These are phyloP conservation scores for Mollisiaceae sp. DNA, from an alignment of 2,329 filamentous ascomycete species.

Conservation along the genomic window DNA sequence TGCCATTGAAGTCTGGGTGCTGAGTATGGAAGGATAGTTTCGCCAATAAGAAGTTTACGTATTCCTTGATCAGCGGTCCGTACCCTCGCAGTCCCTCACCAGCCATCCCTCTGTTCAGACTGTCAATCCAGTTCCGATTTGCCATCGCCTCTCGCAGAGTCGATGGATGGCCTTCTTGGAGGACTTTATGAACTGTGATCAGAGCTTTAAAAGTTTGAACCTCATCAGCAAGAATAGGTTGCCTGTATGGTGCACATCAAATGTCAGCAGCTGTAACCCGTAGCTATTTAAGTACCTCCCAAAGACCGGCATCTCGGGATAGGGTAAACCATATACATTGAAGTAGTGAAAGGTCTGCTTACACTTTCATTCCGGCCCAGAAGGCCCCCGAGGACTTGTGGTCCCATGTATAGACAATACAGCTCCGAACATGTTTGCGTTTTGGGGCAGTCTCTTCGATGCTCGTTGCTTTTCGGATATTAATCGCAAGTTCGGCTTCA, in stretches of 20 bases:
- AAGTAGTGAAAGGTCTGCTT: conserved; percentile 47
- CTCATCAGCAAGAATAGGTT: conserved; percentile 97
- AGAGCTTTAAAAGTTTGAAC: conserved; percentile 98
- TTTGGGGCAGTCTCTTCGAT: conserved; percentile 71
- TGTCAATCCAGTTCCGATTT: conserved; percentile 90
- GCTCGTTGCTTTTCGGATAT: conserved; percentile 73
- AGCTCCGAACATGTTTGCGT: conserved; percentile 94
- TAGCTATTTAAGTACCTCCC: conserved; percentile 11
- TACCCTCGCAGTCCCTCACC: conserved; percentile 91
- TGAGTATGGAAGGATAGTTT: conserved; percentile 97
- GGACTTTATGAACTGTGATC: conserved; percentile 95
- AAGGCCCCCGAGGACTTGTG: conserved; percentile 95
- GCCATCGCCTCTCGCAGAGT: conserved; percentile 87
- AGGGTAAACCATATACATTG: not conserved
- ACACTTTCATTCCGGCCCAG: conserved; percentile 99
- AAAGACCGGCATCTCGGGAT: not conserved
- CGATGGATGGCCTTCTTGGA: conserved; percentile 93
- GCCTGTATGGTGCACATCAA: conserved; percentile 55
- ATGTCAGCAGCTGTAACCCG: conserved; percentile 25
- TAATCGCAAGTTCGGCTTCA: conserved; percentile 71
- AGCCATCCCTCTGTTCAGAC: conserved; percentile 79
- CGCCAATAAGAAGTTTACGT: conserved; percentile 91
- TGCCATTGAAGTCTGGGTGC: conserved; percentile 97
- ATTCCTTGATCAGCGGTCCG: conserved; percentile 91
- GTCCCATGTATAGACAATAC: conserved; percentile 99